A percentile compares a stretch with the other conserved stretches of the same genome.
These are phyloP conservation scores for Spencermartinsiella ligniputridi DNA, from an alignment of 1,139 yeast genomes.

Conservation along the genomic window DNA sequence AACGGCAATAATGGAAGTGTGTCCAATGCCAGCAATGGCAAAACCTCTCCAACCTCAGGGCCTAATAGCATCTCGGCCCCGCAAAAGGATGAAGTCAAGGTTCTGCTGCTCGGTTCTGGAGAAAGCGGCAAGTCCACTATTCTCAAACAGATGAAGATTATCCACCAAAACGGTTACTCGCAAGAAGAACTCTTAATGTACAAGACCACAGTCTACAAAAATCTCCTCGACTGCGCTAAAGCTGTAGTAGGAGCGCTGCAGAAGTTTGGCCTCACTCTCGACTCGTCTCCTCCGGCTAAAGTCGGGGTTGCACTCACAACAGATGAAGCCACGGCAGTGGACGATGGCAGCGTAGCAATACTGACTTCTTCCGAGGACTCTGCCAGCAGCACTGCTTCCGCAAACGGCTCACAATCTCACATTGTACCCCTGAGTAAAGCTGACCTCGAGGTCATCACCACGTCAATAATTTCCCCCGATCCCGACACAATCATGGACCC, in stretches of 20 bases:
- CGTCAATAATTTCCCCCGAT: constrained; percentile 29
- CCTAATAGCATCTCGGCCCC: not conserved
- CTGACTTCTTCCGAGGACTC: not conserved
- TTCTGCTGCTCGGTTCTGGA: constrained; percentile 66
- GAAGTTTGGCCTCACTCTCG: constrained; percentile 21
- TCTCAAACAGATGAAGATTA: constrained; percentile 70
- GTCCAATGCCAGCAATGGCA: not conserved
- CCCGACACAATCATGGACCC: constrained; percentile 29
- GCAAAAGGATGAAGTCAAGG: constrained; percentile 44
- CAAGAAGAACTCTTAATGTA: constrained; percentile 59
- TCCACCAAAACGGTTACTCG: constrained; percentile 66
- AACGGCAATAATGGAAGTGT: not conserved
- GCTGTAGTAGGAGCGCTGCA: constrained; percentile 53
- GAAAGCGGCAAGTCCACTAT: constrained; percentile 75
- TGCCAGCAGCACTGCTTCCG: not conserved
- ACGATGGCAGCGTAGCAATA: not conserved
- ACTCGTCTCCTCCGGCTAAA: not conserved
- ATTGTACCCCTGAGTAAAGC: constrained; percentile 15
- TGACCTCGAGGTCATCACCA: constrained; percentile 22
- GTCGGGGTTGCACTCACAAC: not conserved
- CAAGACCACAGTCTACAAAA: constrained; percentile 63
- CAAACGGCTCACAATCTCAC: not conserved
- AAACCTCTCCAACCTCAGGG: not conserved
- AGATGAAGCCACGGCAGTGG: not conserved
- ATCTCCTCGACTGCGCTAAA: constrained; percentile 59